phyloP scores from a whole-genome alignment of 192 early-diverging fungal genomes.

The Backusella macrospora region DNA sequence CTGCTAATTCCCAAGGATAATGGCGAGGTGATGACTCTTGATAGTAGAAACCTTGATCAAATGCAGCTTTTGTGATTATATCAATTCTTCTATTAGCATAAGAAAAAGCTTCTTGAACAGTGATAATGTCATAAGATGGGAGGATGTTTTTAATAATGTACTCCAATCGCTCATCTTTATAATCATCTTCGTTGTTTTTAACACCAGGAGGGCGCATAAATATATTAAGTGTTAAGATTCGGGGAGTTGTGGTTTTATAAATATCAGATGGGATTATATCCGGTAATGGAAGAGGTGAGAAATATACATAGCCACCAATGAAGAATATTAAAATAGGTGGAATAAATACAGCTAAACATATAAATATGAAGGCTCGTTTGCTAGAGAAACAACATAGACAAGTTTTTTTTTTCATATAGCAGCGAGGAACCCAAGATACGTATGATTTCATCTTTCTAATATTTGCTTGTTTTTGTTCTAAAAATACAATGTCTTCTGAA shows the following conservation, averaged over 20 bases:
- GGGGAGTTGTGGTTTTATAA: conserved; percentile 31
- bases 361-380: not conserved
- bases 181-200: conserved; percentile 72
- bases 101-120: conserved; percentile 82
- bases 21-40: conserved; percentile 59
- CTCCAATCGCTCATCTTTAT: conserved; percentile 75
- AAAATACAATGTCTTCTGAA: not conserved
- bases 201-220: conserved; percentile 75
- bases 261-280: not conserved
- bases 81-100: conserved; percentile 63
- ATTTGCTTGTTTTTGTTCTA: not conserved
- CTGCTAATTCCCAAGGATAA: conserved; percentile 57
- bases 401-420: not conserved
- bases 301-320: conserved; percentile 11
- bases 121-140: conserved; percentile 72
- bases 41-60: conserved; percentile 70
- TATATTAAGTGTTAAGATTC: conserved; percentile 68
- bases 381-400: conserved; percentile 1
- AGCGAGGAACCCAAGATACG: not conserved
- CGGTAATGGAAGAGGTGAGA: not conserved
- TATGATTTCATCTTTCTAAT: not conserved
- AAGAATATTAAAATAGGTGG: conserved; percentile 2
- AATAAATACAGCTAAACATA: not conserved
- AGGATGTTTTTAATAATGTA: conserved; percentile 68
- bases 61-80: conserved; percentile 59